Base-by-base conservation (phyloP, 2,329 filamentous ascomycete species). In the Stagonosporopsis cucurbitacearum region DNA sequence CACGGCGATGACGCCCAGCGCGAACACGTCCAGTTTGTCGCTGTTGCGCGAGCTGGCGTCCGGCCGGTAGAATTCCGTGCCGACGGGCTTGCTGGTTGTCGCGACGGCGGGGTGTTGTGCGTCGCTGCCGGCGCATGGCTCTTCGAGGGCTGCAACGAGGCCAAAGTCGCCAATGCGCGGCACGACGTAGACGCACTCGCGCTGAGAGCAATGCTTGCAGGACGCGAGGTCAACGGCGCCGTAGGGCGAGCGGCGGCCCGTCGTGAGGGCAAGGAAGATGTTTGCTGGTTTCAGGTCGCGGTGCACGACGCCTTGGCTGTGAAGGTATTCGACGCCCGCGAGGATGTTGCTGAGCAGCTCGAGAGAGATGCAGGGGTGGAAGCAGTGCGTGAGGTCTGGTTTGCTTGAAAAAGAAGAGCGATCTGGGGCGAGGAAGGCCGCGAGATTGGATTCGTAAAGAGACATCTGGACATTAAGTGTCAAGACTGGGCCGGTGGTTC, bases 111-210 rank as follows among this genome's bases (percentile, higher is more conserved):
- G 17, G 19, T 52, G 41, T 12, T 57, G 22, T 12, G 59, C 48
- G 6, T 54, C 32, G 54, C 74, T 66, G 44, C 74, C 66, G 43
- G 75, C 57, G 32, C 56, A 66, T 15, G 40, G 50, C 6, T 70
- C 68, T 35, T 77, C 82, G 41, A 84, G 80, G 50, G 84, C 81
- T 9, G 84, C 83, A 4, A 87, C 86, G 4, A 89, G 80, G 2
- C 87, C 87, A 64, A 90, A 89, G 65, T 90, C 87, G 2, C 87
- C 87, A 49, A 90, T 88, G 4, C 85, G 81, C 11, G 87, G 84
- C 35, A 81, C 82, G 28, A 85, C 74, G 55, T 81, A 82, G 13
- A 79, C 64, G 20, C 66, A 63, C 2, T 65, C 64, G 8, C 67
- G 58, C 5, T 57, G 54, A 2, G 65, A 55, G 55, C 85, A 88